phyloP scores from a whole-genome alignment of 208 protist genomes.

The Lotmaria passim region DNA sequence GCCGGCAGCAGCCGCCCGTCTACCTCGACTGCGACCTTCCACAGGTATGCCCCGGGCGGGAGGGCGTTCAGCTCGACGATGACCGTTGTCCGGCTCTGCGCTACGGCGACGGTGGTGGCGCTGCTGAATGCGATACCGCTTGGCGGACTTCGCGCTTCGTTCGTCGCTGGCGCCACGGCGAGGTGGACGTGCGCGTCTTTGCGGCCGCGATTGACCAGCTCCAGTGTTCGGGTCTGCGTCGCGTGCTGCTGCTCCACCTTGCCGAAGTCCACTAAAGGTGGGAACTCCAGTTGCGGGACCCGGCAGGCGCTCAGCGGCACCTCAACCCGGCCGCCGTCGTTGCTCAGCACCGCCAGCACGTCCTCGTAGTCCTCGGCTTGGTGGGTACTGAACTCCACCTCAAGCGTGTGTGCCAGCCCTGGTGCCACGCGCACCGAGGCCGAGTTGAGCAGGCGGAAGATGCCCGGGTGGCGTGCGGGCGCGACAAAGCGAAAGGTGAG shows the following conservation, averaged over 20 bases:
- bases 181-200: constrained; percentile 54
- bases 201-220: constrained; percentile 77
- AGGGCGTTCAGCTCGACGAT: constrained; percentile 65
- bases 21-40: constrained; percentile 51
- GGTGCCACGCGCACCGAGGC: constrained; percentile 71
- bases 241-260: constrained; percentile 67
- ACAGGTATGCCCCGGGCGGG: constrained; percentile 46
- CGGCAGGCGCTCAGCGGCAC: constrained; percentile 72
- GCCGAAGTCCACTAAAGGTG: constrained; percentile 65
- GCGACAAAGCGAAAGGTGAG: constrained; percentile 80
- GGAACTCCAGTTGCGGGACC: constrained; percentile 70
- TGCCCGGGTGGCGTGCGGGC: constrained; percentile 46
- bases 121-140: constrained; percentile 31
- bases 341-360: constrained; percentile 71
- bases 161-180: constrained; percentile 8
- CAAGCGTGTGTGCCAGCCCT: constrained; percentile 72
- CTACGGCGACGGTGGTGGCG: constrained; percentile 27
- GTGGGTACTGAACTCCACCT: constrained; percentile 88
- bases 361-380: constrained; percentile 72
- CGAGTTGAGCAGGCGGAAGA: constrained; percentile 78
- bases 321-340: constrained; percentile 59
- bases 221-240: constrained; percentile 44
- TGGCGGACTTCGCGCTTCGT: not conserved
- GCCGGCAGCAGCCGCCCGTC: constrained; percentile 45
- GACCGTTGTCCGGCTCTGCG: constrained; percentile 51